phyloP scores from a whole-genome alignment of 2,329 filamentous ascomycete genomes.

The Cytospora leucostoma region DNA sequence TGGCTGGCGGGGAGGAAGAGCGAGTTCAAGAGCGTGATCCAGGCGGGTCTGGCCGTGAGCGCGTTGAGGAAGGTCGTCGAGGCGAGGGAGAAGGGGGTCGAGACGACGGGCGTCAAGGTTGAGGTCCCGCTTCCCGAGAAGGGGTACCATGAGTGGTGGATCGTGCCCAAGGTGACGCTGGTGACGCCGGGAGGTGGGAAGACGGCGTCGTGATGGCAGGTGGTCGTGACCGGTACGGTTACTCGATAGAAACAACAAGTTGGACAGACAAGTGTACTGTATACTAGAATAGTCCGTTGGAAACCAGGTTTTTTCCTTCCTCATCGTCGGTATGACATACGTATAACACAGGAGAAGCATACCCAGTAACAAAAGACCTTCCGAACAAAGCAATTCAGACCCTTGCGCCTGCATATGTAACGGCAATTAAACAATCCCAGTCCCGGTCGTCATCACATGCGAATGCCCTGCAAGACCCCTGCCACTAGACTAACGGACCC shows the following conservation, averaged over 20 bases:
- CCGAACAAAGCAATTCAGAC: neutral
- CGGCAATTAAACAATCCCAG: neutral
- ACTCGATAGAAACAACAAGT: neutral
- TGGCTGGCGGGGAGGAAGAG: conserved; percentile 64
- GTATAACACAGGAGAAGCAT: neutral
- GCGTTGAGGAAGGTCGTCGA: conserved; percentile 59
- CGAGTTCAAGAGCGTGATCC: conserved; percentile 70
- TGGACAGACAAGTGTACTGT: neutral
- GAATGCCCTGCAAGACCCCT: neutral
- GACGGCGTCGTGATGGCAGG: neutral
- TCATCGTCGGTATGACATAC: neutral
- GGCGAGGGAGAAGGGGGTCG: conserved; percentile 31
- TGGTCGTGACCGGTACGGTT: neutral
- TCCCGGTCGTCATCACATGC: neutral
- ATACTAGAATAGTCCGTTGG: neutral
- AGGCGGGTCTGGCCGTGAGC: conserved; percentile 64
- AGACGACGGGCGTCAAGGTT: conserved; percentile 38
- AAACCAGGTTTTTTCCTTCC: neutral
- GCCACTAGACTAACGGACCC: too few relatives aligned
- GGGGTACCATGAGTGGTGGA: conserved; percentile 66
- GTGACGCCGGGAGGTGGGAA: conserved; percentile 23
- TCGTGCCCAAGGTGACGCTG: conserved; percentile 54
- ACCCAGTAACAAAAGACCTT: neutral
- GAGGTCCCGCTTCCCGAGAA: conserved; percentile 55
- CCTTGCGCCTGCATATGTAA: neutral